A percentile compares a stretch with the other conserved stretches of the same genome.
phyloP scores from a whole-genome alignment of 2,329 filamentous ascomycete species.

The Aspergillus tubingensis region DNA sequence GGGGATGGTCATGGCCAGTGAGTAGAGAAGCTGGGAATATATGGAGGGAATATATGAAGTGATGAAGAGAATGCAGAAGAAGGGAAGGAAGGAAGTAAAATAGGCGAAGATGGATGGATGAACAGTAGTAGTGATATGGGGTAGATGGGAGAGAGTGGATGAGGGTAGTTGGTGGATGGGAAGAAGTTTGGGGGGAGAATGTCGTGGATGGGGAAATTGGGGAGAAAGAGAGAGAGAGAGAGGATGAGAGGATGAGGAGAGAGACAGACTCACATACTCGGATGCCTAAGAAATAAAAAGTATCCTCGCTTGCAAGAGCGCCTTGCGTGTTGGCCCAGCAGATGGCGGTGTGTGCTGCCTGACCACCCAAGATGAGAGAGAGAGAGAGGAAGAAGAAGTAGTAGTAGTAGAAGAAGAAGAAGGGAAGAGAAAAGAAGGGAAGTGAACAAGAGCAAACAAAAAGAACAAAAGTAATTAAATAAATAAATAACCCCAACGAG shows the following conservation, averaged over 20 bases:
- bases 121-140: too few relatives aligned
- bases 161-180: too few relatives aligned
- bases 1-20: conserved; percentile 13
- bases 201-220: neutral
- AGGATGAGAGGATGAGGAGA: neutral
- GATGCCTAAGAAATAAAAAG: conserved; percentile 2
- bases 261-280: conserved; percentile 4
- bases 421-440: neutral
- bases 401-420: neutral
- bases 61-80: too few relatives aligned
- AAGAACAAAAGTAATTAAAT: neutral
- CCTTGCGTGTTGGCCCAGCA: conserved; percentile 12
- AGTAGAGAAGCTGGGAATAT: neutral
- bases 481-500: neutral
- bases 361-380: neutral
- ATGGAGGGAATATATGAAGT: neutral
- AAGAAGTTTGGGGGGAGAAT: too few relatives aligned
- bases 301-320: conserved; percentile 6
- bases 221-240: neutral
- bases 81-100: too few relatives aligned
- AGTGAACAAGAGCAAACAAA: neutral
- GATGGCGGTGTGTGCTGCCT: conserved; percentile 15
- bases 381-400: neutral
- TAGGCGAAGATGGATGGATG: too few relatives aligned
- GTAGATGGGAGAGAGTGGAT: neutral